Base-by-base conservation (phyloP, 1,284 basidiomycete genomes). In the Ganoderma sinense region DNA sequence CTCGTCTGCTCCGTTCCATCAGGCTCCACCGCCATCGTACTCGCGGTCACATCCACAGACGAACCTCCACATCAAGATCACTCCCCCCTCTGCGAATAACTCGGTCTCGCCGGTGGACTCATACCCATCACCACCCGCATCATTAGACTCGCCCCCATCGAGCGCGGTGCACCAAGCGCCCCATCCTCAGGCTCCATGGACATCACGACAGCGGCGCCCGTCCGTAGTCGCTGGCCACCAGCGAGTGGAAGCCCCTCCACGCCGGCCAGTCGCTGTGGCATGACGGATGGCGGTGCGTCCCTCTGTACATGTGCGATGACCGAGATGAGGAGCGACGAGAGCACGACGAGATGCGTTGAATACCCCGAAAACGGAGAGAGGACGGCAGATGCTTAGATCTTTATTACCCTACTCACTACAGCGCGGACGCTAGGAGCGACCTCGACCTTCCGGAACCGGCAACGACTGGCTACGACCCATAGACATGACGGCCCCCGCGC, bases 71-170 rank as follows among this genome's bases (percentile, higher is more conserved):
- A 79, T 82, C 62, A 79, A 80, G 63, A 80, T 81, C 66, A 75
- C 73, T 2, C 73, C 77, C 8, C 76, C 78, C 39, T 61, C 75
- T 73, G 67, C 75, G 53, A 61, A 72, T 36, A 69, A 64, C 20
- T 63, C 69, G 62, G 63, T 51, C 18, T 83, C 84, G 29, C 85
- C 87, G 4, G 78, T 80, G 20, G 87, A 88, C 67, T 86, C 90
- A 48, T 94, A 94, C 77, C 93, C 93, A 8, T 94, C 93, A 0
- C 93, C 93, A 0, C 93, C 93, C 55, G 85, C 87, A 13, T 94
- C 93, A 18, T 77, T 89, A 64, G 92, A 92, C 80, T 93, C 91
- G 18, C 92, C 92, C 1, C 87, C 88, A 29, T 70, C 69, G 33
- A 77, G 72, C 43, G 73, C 73, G 39, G 70, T 71, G 31, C 64